Evolutionary conservation across 176 grass and related monocot genomes (phyloP), one percentile per base, ranked within the genome.

Genomic region (Triticum timopheevii): DNA sequence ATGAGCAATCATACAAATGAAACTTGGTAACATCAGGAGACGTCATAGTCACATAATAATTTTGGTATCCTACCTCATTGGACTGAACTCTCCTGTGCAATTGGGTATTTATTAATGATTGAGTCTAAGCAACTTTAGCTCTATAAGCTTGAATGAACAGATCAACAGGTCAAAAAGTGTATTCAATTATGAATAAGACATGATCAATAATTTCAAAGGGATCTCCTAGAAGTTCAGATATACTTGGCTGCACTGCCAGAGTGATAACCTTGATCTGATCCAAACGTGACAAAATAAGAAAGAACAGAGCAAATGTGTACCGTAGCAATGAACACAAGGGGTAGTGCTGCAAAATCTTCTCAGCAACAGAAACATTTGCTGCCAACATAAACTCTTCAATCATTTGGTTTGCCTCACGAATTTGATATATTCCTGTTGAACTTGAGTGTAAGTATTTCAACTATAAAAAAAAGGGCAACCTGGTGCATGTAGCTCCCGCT

Each of bases 371-470:
- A 86, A 98, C 35, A 90, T 98, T 98, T 34, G 92, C 96, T 85
- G 93, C 92, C 70, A 98, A 91, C 96, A 98, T 98, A 85, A 98
- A 98, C 83, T 98, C 96, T 79, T 98, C 96, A 22, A 98, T 96
- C 96, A 98, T 98, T 87, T 98, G 96, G 88, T 98, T 98, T 84
- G 96, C 96, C 90, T 98, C 96, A 0, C 96, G 86, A 71, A 98
- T 96, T 98, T 98, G 96, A 93, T 98, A 98, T 80, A 98, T 98
- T 61, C 96, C 96, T 94, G 65, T 69, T 89, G 69, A 85, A 88
- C 65, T 80, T 81, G 17, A 47, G 72, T 40, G 68, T 86, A 74
- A 84, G 33, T 58, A 87, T 77, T 89, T 82, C 71, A 52, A 19
- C 23, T 38, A 80, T 61, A 45, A n/a, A n/a, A n/a, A n/a, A n/a